phyloP scores from a whole-genome alignment of 116 monocot genomes.

The Posidonia oceanica region DNA sequence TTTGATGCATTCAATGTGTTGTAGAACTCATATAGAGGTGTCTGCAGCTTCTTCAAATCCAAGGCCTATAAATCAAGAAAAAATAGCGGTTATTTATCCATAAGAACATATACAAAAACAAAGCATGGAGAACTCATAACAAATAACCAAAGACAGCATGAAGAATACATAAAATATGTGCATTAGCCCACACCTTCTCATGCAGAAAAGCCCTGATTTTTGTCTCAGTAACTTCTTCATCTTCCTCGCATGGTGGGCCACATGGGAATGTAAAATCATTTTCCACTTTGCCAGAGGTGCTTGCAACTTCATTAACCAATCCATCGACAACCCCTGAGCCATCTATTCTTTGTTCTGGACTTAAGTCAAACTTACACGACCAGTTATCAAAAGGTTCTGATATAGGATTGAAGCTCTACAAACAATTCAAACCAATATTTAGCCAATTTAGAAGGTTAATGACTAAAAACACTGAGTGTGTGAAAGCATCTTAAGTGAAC shows the following conservation, averaged over 20 bases:
- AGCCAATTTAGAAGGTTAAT: not conserved
- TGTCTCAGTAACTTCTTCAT: slow-evolving; percentile 75
- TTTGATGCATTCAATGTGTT: slow-evolving; percentile 47
- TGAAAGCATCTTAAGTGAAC: too few species aligned
- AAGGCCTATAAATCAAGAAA: slow-evolving; percentile 33
- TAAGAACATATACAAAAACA: too few species aligned
- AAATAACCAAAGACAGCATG: not conserved
- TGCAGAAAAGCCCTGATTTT: slow-evolving; percentile 84
- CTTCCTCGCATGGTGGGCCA: slow-evolving; percentile 38
- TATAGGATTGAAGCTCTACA: slow-evolving; percentile 87
- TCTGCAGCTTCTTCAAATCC: slow-evolving; percentile 90
- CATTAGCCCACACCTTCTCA: slow-evolving; percentile 50
- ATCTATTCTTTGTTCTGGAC: slow-evolving; percentile 26
- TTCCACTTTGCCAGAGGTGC: slow-evolving; percentile 12
- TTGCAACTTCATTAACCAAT: slow-evolving; percentile 11
- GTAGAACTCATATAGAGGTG: slow-evolving; percentile 87
- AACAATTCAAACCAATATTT: not conserved
- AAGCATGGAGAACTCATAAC: not conserved
- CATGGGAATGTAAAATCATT: slow-evolving; percentile 61
- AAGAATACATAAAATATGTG: not conserved
- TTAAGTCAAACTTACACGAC: slow-evolving; percentile 54
- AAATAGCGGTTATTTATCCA: not conserved
- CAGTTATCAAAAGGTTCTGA: slow-evolving; percentile 82
- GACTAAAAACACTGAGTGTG: not conserved
- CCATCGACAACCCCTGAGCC: slow-evolving; percentile 11